phyloP scores from a whole-genome alignment of 2,329 filamentous ascomycete species.

The Orbilia quercus region DNA sequence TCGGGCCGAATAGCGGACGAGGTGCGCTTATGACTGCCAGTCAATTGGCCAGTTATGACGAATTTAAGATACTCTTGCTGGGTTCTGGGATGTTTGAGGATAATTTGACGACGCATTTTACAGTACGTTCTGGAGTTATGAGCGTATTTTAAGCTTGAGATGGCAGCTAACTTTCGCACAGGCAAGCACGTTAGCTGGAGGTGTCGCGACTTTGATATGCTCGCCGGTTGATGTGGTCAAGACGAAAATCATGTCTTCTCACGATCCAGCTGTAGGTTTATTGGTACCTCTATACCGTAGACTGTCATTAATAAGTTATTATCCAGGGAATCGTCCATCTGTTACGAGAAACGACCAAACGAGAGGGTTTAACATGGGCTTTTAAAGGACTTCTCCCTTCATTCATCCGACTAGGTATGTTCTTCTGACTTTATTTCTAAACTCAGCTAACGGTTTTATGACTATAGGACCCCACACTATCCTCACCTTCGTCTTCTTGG shows the following conservation, averaged over 20 bases:
- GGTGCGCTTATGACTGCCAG: conserved; percentile 88
- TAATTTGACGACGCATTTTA: conserved; percentile 80
- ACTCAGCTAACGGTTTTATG: conserved; percentile 20
- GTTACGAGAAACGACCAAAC: conserved; percentile 74
- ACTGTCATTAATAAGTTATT: background rate
- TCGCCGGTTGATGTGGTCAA: conserved; percentile 88
- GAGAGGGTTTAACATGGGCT: conserved; percentile 82
- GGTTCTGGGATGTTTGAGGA: conserved; percentile 75
- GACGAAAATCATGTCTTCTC: conserved; percentile 83
- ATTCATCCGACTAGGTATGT: conserved; percentile 68
- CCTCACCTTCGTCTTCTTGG: conserved; percentile 85
- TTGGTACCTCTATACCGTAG: background rate
- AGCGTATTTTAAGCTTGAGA: background rate
- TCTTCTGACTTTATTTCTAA: background rate
- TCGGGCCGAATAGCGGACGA: conserved; percentile 82
- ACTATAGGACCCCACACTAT: conserved; percentile 76
- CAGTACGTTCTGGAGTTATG: conserved; percentile 75
- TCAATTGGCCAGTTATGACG: conserved; percentile 86
- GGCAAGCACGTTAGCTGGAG: conserved; percentile 65
- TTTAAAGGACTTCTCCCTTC: conserved; percentile 90
- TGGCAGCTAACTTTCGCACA: conserved; percentile 2
- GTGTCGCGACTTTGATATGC: conserved; percentile 85
- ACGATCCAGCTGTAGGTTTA: conserved; percentile 62
- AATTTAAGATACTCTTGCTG: conserved; percentile 78
- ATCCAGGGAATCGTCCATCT: conserved; percentile 70